These are phyloP conservation scores for Exophiala spinifera DNA, from an alignment of 2,329 filamentous ascomycete genomes.

Conservation along the genomic window DNA sequence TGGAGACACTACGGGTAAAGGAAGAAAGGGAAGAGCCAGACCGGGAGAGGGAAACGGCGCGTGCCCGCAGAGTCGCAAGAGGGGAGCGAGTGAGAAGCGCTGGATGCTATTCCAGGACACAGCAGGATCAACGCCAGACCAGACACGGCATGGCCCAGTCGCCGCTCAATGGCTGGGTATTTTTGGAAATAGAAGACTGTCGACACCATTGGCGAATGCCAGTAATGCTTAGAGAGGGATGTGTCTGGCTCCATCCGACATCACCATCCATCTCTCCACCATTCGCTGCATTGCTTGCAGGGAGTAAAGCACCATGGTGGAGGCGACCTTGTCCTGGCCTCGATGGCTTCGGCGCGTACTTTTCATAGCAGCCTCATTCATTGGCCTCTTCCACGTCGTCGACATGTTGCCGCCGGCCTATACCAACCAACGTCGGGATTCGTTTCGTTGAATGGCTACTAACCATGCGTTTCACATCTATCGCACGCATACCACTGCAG, in stretches of 20 bases:
- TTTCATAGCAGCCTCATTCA: slow-evolving; percentile 18
- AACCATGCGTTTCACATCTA: slow-evolving; percentile 22
- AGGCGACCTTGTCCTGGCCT: slow-evolving; percentile 15
- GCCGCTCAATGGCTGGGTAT: slow-evolving; percentile 18
- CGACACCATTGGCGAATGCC: slow-evolving; percentile 6
- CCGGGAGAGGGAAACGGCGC: slow-evolving; percentile 18
- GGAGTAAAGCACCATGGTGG: slow-evolving; percentile 1
- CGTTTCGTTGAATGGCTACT: slow-evolving; percentile 16
- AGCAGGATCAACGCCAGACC: slow-evolving; percentile 5
- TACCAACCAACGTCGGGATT: slow-evolving; percentile 10
- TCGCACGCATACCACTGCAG: slow-evolving; percentile 22
- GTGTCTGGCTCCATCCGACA: slow-evolving; percentile 6
- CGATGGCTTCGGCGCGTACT: slow-evolving; percentile 23
- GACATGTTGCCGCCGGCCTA: slow-evolving; percentile 21
- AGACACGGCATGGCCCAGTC: slow-evolving; percentile 4
- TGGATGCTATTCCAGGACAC: slow-evolving; percentile 20
- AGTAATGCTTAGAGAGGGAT: background rate
- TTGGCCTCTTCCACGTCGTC: slow-evolving; percentile 12
- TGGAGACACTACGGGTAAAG: slow-evolving; percentile 6
- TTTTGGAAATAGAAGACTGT: slow-evolving; percentile 13
- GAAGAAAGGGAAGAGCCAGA: slow-evolving; percentile 12
- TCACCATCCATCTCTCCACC: slow-evolving; percentile 1
- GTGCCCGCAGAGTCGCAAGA: slow-evolving; percentile 11
- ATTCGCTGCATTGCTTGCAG: slow-evolving; percentile 6
- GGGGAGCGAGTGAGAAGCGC: slow-evolving; percentile 19